Conservation (phyloP, 768 basidiomycete species). For the Russula emetica region DNA sequence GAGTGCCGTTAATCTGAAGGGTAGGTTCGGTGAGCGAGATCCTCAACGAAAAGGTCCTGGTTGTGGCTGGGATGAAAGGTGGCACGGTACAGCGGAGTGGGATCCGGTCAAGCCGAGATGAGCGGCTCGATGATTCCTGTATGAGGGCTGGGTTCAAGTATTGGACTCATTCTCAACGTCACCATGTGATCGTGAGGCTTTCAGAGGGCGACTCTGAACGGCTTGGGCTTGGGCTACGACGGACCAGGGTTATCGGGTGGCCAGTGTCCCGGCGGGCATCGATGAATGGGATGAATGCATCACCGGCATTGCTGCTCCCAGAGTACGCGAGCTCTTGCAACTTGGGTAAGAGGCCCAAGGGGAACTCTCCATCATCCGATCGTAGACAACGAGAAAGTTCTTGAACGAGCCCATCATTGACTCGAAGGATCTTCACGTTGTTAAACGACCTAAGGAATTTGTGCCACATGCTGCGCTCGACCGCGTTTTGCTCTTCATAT, state of each 20-base stretch:
- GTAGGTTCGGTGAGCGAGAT: neutral
- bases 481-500: neutral
- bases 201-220: too few species aligned
- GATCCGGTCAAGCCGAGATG: too few species aligned
- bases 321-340: neutral
- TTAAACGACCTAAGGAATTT: neutral
- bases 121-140: neutral
- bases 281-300: neutral
- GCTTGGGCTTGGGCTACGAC: neutral
- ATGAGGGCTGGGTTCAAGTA: neutral
- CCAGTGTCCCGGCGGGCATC: too few species aligned
- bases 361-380: too few species aligned
- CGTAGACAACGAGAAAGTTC: too few species aligned
- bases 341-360: too few species aligned
- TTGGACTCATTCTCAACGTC: neutral
- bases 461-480: neutral
- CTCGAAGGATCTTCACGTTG: neutral
- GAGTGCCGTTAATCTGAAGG: too few species aligned
- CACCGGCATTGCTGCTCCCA: neutral
- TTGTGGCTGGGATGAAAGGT: neutral
- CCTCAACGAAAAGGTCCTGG: neutral
- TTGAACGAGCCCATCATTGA: too few species aligned
- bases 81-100: too few species aligned
- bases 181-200: neutral
- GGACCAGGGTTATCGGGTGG: neutral